Percentiles rank a stretch among this genome's conserved stretches.
Evolutionary conservation across 305 asterid species (phyloP).

Genomic region (Fraxinus baroniana): DNA sequence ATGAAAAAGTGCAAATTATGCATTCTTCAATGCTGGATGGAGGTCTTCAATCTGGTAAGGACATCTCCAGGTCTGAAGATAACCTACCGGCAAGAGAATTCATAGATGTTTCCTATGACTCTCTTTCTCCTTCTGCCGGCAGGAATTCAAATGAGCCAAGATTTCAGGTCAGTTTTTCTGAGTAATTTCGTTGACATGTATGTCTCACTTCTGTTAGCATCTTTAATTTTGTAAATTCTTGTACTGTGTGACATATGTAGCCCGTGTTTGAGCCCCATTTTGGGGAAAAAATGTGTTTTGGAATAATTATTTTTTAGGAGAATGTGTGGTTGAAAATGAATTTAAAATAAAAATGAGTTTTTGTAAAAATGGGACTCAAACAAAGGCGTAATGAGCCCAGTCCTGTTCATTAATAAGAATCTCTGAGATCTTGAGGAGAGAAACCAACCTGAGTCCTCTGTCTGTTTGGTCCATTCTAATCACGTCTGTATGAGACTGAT

Average conservation of each 20-base stretch:
- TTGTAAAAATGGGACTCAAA: neutral
- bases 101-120: constrained; percentile 22
- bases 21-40: constrained; percentile 32
- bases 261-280: neutral
- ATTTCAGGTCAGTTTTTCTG: constrained; percentile 44
- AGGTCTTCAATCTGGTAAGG: constrained; percentile 34
- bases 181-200: constrained; percentile 12
- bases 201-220: constrained; percentile 9
- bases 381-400: constrained; percentile 7
- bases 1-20: constrained; percentile 29
- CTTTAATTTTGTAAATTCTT: constrained; percentile 8
- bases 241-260: constrained; percentile 10
- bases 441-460: neutral
- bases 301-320: neutral
- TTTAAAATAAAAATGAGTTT: neutral
- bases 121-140: constrained; percentile 32
- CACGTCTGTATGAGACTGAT: neutral
- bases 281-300: neutral
- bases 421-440: constrained; percentile 7
- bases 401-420: constrained; percentile 13
- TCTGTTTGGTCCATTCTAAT: constrained; percentile 6
- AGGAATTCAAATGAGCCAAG: constrained; percentile 34
- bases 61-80: constrained; percentile 30
- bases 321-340: neutral
- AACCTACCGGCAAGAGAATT: constrained; percentile 33